Evolutionary conservation across 1,284 basidiomycete genomes (phyloP), one percentile per base, ranked within the genome.

Genomic region (Melampsora medusae): DNA sequence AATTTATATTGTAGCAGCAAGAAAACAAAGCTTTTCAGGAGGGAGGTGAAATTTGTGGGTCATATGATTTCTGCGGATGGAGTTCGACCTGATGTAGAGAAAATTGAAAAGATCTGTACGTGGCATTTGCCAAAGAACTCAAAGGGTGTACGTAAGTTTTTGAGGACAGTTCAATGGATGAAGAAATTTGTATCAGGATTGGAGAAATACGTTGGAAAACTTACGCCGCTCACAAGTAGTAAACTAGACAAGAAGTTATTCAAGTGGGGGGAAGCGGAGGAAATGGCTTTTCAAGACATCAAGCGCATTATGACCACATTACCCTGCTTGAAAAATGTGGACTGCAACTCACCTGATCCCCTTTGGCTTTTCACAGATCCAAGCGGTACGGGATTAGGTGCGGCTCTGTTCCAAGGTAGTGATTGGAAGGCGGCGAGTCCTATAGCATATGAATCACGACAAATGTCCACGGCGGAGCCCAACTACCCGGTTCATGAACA

Each of bases 131-230:
- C 84, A 0, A 70, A 53, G 0, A 79, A 77, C 0, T 77, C 83
- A 0, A 80, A 77, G 0, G 81, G 85, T 16, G 82, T 85, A 0
- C 76, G 79, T 0, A 71, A 80, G 0, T 86, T 86, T 77, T 77
- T 87, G 0, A 85, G 85, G 0, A 78, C 86, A 0, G 82, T 84
- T 0, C 74, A 82, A 0, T 87, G 85, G 68, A 75, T 86, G 5
- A 78, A 80, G 0, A 64, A 79, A 1, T 86, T 84, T 75, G 80
- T 87, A 0, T 85, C 84, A 0, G 22, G 64, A 0, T 82, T 86
- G 0, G 83, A 83, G 0, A 76, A 82, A n/a, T 79, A 84, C 67
- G 84, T 84, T 0, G 50, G 49, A 0, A 65, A 85, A 0, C 79
- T 86, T 0, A 83, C 78, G 0, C 80, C 81, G 0, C 80, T 86